Conservation (phyloP, 257 asterid genomes). For the Capsicum baccatum region DNA sequence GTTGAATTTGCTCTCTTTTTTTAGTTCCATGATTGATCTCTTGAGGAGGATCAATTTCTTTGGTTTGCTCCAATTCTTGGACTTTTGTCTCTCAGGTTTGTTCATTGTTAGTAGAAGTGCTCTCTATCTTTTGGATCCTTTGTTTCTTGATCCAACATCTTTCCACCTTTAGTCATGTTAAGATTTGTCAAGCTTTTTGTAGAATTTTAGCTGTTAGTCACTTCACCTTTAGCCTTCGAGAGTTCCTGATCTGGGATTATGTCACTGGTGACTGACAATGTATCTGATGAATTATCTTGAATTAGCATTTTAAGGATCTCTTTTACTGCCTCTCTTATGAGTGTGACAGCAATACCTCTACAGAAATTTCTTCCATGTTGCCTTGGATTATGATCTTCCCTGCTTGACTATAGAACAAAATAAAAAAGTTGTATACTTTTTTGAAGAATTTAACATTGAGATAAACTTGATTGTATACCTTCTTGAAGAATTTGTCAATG, state of each 20-base stretch:
- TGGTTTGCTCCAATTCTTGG: too few relatives aligned
- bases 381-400: conserved; percentile 31
- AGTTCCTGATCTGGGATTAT: conserved; percentile 46
- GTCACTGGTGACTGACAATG: conserved; percentile 58
- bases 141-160: not conserved
- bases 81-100: too few relatives aligned
- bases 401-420: not conserved
- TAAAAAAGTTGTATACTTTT: too few relatives aligned
- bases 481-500: too few relatives aligned
- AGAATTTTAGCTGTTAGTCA: conserved; percentile 12
- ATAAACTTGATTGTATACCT: too few relatives aligned
- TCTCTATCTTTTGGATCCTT: too few relatives aligned
- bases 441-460: too few relatives aligned
- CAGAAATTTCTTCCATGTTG: conserved; percentile 53
- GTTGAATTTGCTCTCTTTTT: too few relatives aligned
- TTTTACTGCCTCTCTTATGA: conserved; percentile 83
- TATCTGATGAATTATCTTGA: conserved; percentile 59
- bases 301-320: conserved; percentile 75
- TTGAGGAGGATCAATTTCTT: too few relatives aligned
- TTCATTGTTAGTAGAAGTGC: too few relatives aligned
- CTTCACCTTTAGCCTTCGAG: conserved; percentile 39
- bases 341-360: conserved; percentile 69
- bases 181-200: conserved; percentile 23
- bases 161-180: conserved; percentile 22
- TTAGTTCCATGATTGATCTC: too few relatives aligned